Conservation (phyloP, 1,284 basidiomycete genomes). For the Inonotus hispidus region DNA sequence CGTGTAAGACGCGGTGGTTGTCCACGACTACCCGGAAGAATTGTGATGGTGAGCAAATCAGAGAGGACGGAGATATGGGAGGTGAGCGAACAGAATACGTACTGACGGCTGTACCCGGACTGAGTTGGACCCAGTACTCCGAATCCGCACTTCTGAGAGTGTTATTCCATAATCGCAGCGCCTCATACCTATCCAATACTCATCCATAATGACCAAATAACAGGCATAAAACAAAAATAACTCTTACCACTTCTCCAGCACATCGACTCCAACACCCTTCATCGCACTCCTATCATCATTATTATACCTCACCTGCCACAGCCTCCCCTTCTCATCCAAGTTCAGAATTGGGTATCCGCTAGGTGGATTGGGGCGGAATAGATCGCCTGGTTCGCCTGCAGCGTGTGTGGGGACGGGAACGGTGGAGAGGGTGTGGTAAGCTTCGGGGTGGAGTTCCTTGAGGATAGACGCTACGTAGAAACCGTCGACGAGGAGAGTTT, state of each 20-base stretch:
- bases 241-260: conserved; percentile 67
- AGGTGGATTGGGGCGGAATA: conserved; percentile 59
- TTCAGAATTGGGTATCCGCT: conserved; percentile 64
- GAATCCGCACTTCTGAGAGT: conserved; percentile 75
- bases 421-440: conserved; percentile 67
- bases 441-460: conserved; percentile 65
- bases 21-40: conserved; percentile 61
- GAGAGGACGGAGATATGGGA: not conserved
- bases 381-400: conserved; percentile 65
- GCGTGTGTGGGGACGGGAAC: conserved; percentile 82
- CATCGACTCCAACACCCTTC: conserved; percentile 47
- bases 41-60: too few species aligned
- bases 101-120: conserved; percentile 84
- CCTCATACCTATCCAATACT: conserved; percentile 61
- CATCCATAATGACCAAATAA: not conserved
- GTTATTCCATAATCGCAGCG: conserved; percentile 75
- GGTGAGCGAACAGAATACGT: conserved; percentile 28
- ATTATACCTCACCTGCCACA: conserved; percentile 88
- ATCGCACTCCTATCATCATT: conserved; percentile 90
- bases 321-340: conserved; percentile 60
- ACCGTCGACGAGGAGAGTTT: conserved; percentile 89
- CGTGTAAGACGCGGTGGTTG: conserved; percentile 94
- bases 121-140: conserved; percentile 88
- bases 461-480: conserved; percentile 87
- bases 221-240: conserved; percentile 19